These are phyloP conservation scores for Cyclotella cryptica DNA, from an alignment of 108 stramenopile species.

Conservation along the genomic window DNA sequence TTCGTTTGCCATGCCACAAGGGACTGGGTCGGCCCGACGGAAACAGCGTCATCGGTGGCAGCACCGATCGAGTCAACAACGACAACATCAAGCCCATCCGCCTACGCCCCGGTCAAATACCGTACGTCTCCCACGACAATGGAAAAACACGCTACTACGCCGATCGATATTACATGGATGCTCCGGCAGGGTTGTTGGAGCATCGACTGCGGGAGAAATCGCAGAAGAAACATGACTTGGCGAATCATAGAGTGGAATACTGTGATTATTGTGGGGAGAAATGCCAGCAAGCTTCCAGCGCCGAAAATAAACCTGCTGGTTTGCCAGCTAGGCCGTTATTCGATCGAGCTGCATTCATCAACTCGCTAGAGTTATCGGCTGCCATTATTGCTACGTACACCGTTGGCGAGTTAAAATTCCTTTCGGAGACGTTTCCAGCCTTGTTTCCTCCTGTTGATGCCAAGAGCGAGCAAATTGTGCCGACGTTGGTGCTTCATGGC, in stretches of 20 bases:
- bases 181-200: constrained; percentile 47
- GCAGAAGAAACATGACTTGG: not conserved
- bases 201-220: constrained; percentile 17
- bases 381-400: constrained; percentile 75
- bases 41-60: not conserved
- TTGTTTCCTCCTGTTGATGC: constrained; percentile 47
- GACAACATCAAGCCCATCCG: not conserved
- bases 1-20: constrained; percentile 27
- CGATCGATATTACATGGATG: constrained; percentile 56
- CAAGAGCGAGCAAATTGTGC: constrained; percentile 40
- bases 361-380: constrained; percentile 69
- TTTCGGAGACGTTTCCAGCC: constrained; percentile 12
- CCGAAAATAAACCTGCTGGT: not conserved
- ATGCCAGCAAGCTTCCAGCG: not conserved
- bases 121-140: constrained; percentile 38
- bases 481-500: constrained; percentile 81
- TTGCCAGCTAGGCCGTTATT: constrained; percentile 61
- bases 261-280: constrained; percentile 54
- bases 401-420: constrained; percentile 45
- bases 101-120: constrained; percentile 42
- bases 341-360: constrained; percentile 65
- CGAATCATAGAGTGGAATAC: constrained; percentile 10
- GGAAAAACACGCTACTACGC: constrained; percentile 51
- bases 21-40: constrained; percentile 9
- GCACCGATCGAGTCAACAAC: no score